Percentiles rank a stretch among this genome's conserved stretches.
Conservation (phyloP, 2,329 filamentous ascomycete genomes). For the Metarhizium rileyi region DNA sequence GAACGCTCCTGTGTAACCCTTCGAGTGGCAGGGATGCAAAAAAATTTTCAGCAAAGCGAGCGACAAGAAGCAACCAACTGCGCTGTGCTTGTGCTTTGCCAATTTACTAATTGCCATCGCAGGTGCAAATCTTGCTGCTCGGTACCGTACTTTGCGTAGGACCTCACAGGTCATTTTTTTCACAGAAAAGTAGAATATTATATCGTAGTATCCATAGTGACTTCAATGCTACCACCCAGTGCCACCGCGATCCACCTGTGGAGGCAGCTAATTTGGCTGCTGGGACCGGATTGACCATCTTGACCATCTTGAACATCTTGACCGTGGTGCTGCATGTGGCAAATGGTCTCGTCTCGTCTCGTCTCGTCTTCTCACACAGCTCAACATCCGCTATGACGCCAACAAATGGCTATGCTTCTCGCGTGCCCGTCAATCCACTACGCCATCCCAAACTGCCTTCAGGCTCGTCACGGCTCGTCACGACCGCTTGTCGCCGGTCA, state of each 20-base stretch:
- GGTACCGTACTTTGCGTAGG: not conserved
- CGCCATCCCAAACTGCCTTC: not conserved
- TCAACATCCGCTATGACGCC: not conserved
- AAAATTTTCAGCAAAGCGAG: not conserved
- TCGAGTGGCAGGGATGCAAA: not conserved
- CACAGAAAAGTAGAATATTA: too few relatives aligned
- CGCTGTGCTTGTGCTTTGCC: not conserved
- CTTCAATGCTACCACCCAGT: not conserved
- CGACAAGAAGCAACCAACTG: not conserved
- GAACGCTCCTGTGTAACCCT: not conserved
- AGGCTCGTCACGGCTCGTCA: constrained; percentile 7
- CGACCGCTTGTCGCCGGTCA: constrained; percentile 8
- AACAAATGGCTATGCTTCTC: not conserved
- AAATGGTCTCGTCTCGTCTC: not conserved
- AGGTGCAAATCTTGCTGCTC: not conserved
- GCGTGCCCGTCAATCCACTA: not conserved
- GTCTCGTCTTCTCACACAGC: not conserved
- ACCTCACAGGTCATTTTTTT: not conserved
- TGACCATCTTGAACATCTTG: not conserved
- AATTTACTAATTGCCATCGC: not conserved
- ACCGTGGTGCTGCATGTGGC: too few relatives aligned
- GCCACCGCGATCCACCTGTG: not conserved
- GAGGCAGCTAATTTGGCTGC: not conserved
- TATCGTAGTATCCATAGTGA: too few relatives aligned
- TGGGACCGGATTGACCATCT: not conserved